Evolutionary conservation across 1,284 basidiomycete species (phyloP).

Genomic region (Ceratorhiza oryzae-sativae): DNA sequence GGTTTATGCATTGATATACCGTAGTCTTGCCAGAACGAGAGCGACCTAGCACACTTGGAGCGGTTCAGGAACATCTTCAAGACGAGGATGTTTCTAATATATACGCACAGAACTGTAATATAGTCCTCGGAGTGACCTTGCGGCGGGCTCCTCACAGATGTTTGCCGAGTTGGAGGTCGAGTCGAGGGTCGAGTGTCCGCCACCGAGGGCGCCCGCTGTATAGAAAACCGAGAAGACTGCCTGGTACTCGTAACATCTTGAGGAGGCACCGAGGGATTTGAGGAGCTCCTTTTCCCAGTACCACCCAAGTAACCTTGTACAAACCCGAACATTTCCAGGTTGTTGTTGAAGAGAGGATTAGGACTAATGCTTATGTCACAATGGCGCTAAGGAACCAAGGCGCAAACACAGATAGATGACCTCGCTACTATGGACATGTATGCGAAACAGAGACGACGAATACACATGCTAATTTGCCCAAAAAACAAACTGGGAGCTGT

Average conservation of each 20-base stretch:
- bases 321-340: not conserved
- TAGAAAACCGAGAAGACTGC: not conserved
- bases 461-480: too few relatives aligned
- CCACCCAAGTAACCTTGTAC: not conserved
- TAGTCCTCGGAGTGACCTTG: not conserved
- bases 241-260: not conserved
- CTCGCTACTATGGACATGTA: too few relatives aligned
- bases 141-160: not conserved
- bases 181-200: not conserved
- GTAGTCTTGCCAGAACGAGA: slow-evolving; percentile 22
- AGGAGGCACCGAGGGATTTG: not conserved
- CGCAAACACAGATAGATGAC: too few relatives aligned
- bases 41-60: slow-evolving; percentile 13
- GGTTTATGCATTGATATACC: not conserved
- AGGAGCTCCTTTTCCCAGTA: not conserved
- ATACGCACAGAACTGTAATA: slow-evolving; percentile 2
- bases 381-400: too few relatives aligned
- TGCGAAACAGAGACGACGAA: too few relatives aligned
- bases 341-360: not conserved
- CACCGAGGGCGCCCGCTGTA: not conserved
- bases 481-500: too few relatives aligned
- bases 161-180: not conserved
- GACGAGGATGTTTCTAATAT: not conserved
- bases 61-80: not conserved
- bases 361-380: too few relatives aligned